Evolutionary conservation across 2,329 filamentous ascomycete species (phyloP), one percentile per base, ranked within the genome.

Genomic region (Fusarium nisikadoi): DNA sequence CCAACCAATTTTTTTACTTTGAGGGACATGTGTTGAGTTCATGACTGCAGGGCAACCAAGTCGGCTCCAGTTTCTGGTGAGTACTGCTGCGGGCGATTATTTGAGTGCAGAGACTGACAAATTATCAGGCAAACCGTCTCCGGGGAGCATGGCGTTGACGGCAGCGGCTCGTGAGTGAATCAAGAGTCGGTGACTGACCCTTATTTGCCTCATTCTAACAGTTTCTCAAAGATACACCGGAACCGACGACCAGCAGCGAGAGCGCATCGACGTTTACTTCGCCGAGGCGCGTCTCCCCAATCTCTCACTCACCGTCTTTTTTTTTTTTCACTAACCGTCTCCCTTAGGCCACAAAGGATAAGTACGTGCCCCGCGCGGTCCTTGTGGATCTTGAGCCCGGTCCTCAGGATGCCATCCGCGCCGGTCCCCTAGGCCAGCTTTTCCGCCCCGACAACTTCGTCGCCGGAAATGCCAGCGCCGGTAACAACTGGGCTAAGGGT

Each of bases 401-500:
- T 86, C 98, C 96, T 86, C 98, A 98, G 95, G 96, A 99, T 81
- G 95, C 95, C 79, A 95, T 99, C 87, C 95, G 95, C 84, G 94
- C 95, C 79, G 95, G 96, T 84, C 96, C 96, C 76, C 97, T 98
- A 84, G 96, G 96, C 79, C 93, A 98, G 88, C 94, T 99, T 78
- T 98, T 99, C 94, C 95, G 96, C 77, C 96, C 96, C 82, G 96
- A 99, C 89, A 99, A 98, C 92, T 98, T 98, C 87, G 94, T 98
- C 82, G 98, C 98, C 85, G 96, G 96, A 80, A 95, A 98, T 89
- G 98, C 95, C 80, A 95, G 95, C 90, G 96, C 96, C 84, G 96
- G 96, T 87, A 99, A 99, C 94, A 98, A 98, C 92, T 99, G 96
- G 96, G 96, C 96, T 85, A 98, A 98, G 92, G 96, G 96, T 87